These are phyloP conservation scores for Candida odintsovae DNA, from an alignment of 805 yeast species.

Conservation along the genomic window DNA sequence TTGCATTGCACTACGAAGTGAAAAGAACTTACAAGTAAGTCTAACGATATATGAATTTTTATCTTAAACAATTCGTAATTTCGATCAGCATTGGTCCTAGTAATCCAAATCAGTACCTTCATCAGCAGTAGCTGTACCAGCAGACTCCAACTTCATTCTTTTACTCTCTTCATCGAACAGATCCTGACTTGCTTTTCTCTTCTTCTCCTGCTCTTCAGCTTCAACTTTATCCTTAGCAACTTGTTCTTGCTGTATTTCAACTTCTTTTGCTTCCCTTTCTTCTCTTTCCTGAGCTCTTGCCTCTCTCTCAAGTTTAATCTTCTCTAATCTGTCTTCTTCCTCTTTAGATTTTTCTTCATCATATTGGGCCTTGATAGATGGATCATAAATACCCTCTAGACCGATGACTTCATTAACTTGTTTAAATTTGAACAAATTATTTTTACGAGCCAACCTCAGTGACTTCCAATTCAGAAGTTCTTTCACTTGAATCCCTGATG, in stretches of 20 bases:
- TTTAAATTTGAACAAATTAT: slow-evolving; percentile 30
- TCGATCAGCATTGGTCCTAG: not conserved
- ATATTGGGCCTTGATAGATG: slow-evolving; percentile 13
- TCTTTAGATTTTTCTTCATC: slow-evolving; percentile 9
- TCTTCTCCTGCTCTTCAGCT: slow-evolving; percentile 10
- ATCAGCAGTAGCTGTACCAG: not conserved
- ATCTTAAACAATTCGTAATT: no score
- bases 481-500: not conserved
- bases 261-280: slow-evolving; percentile 8
- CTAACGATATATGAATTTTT: no score
- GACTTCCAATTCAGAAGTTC: slow-evolving; percentile 36
- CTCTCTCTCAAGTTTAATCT: slow-evolving; percentile 17
- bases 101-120: not conserved
- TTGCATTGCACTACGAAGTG: no score
- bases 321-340: slow-evolving; percentile 8
- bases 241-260: slow-evolving; percentile 4
- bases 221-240: slow-evolving; percentile 1
- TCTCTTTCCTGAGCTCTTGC: slow-evolving; percentile 10
- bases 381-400: slow-evolving; percentile 33
- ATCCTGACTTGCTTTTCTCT: slow-evolving; percentile 18
- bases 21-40: no score
- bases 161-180: slow-evolving; percentile 15
- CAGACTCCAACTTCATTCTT: slow-evolving; percentile 9
- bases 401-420: slow-evolving; percentile 32
- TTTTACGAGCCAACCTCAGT: slow-evolving; percentile 34